Base-by-base conservation (phyloP, 2,329 filamentous ascomycete genomes). In the Scedosporium dehoogii region DNA sequence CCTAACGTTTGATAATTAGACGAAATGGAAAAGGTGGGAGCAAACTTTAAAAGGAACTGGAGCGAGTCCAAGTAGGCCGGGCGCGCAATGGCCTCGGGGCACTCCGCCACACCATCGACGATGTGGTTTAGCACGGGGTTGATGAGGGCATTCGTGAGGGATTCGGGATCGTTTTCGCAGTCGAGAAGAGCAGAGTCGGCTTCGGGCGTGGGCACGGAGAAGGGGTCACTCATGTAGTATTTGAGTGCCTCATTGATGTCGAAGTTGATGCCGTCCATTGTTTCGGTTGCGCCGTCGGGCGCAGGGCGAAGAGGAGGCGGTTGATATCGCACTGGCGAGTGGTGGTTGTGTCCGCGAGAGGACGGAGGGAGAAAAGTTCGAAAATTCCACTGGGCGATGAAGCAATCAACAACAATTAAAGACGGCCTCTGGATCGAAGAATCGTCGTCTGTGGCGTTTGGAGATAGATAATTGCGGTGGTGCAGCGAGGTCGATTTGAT, bases 171-270 rank as follows among this genome's bases (percentile, higher is more conserved):
- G 73, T 90, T 89, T 78, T 97, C 94, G 83, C 91, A 96, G 73
- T 97, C 93, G 69, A 92, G 82, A 21, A 99, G 85, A 64, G 89
- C 85, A 55, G 86, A 76, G 68, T 94, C 89, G 62, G 92, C 94
- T 73, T 97, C 93, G 53, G 90, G 87, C 2, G 92, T 97, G 6
- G 89, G 81, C 62, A 97, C 89, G 46, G 85, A 84, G 56, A 86
- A 81, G 7, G 94, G 93, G 73, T 97, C 93, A 76, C 91, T 96
- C 84, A 97, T 90, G 77, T 97, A 99, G 73, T 91, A 85, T 81
- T 96, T 97, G 75, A 97, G 88, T 67, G 92, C 91, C 79, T 96
- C 89, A 74, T 97, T 96, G 76, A 99, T 91, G 75, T 97, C 91
- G 78, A 99, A 99, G 71, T 88, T 84, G 73, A 92, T 84, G 79